Evolutionary conservation across 768 basidiomycete genomes (phyloP).

Genomic region (Rhodosporidiobolus odoratus): DNA sequence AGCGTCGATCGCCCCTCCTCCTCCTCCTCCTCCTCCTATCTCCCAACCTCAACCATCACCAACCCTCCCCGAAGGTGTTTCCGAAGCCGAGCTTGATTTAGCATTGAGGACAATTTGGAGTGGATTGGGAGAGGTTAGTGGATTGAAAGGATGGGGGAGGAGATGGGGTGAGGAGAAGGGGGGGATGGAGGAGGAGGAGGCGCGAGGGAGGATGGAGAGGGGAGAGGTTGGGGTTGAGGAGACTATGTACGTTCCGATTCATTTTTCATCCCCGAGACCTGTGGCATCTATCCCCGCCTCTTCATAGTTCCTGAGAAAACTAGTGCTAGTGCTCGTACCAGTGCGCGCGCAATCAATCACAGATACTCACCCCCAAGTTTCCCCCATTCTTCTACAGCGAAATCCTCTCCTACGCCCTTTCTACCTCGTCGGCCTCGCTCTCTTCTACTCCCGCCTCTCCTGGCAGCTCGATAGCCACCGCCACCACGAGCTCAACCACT

Average conservation of each 20-base stretch:
- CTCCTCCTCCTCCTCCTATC: neutral
- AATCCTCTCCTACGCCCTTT: neutral
- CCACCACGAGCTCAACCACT: conserved; percentile 1
- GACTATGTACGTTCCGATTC: conserved; percentile 11
- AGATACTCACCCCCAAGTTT: too few species aligned
- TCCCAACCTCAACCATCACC: too few species aligned
- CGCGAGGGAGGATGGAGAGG: neutral
- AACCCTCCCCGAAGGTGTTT: neutral
- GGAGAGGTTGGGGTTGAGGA: conserved; percentile 3
- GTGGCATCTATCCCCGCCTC: too few species aligned
- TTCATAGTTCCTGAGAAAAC: too few species aligned
- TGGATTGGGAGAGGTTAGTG: neutral
- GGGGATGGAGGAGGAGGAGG: neutral
- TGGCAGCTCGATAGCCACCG: neutral
- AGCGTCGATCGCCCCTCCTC: neutral
- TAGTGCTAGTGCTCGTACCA: too few species aligned
- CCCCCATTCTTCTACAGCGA: neutral
- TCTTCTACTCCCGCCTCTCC: neutral
- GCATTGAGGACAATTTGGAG: conserved; percentile 1
- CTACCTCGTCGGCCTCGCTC: neutral
- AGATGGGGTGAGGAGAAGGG: neutral
- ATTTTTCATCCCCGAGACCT: too few species aligned
- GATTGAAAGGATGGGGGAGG: conserved; percentile 4
- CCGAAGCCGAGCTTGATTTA: neutral
- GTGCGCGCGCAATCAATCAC: too few species aligned